Conservation (phyloP, 2,329 filamentous ascomycete genomes). For the Colletotrichum nymphaeae region DNA sequence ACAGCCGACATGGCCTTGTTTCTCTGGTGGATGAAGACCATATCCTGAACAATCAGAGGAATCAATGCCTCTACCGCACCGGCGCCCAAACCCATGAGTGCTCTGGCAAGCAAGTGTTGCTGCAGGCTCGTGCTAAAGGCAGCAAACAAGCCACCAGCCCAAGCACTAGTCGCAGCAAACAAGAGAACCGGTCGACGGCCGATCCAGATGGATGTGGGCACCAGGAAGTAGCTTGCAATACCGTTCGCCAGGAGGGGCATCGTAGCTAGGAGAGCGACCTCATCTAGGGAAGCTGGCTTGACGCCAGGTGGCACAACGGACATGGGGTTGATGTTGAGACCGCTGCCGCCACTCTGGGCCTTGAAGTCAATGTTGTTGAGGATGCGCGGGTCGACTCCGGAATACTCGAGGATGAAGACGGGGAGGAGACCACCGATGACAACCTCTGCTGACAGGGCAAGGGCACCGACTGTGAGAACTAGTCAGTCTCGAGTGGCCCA, state of each 20-base stretch:
- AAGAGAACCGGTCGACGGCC: constrained; percentile 50
- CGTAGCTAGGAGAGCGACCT: constrained; percentile 45
- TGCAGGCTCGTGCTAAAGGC: constrained; percentile 44
- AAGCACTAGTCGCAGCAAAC: constrained; percentile 44
- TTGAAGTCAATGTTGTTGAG: constrained; percentile 40
- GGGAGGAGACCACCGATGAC: constrained; percentile 45
- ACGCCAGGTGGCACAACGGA: constrained; percentile 36
- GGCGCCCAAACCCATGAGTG: constrained; percentile 47
- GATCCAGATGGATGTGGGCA: constrained; percentile 49
- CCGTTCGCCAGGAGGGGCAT: constrained; percentile 49
- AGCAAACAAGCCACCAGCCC: constrained; percentile 49
- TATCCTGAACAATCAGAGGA: constrained; percentile 50
- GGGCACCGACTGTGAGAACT: constrained; percentile 39
- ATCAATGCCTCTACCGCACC: constrained; percentile 49
- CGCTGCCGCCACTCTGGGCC: constrained; percentile 36
- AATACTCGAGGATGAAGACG: constrained; percentile 48
- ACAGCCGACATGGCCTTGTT: constrained; percentile 47
- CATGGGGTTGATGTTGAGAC: constrained; percentile 41
- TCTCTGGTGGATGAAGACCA: constrained; percentile 51
- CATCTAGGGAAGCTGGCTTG: constrained; percentile 43
- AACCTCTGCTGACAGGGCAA: constrained; percentile 41
- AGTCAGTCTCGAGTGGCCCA: not conserved
- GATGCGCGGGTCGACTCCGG: constrained; percentile 43
- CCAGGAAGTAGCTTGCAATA: constrained; percentile 46
- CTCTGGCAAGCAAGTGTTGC: constrained; percentile 45